These are phyloP conservation scores for Mycogone perniciosa DNA, from an alignment of 2,329 filamentous ascomycete genomes.

Conservation along the genomic window DNA sequence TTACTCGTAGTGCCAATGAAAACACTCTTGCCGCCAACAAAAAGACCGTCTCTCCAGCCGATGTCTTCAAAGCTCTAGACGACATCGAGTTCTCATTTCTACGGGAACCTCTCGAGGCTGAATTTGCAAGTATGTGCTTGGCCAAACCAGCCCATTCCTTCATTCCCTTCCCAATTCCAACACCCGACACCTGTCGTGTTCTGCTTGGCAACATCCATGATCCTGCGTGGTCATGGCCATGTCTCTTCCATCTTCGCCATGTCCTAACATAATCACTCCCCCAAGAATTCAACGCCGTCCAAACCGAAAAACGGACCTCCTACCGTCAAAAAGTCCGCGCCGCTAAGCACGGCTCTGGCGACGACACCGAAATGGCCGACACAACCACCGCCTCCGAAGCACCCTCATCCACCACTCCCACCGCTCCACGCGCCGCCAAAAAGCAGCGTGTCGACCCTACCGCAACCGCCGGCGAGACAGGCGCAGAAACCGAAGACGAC, in stretches of 20 bases:
- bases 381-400: constrained; percentile 26
- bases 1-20: constrained; percentile 58
- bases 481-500: constrained; percentile 22
- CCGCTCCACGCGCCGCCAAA: constrained; percentile 26
- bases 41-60: constrained; percentile 70
- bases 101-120: constrained; percentile 60
- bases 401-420: background rate
- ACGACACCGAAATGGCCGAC: constrained; percentile 34
- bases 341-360: constrained; percentile 42
- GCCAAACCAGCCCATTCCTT: background rate
- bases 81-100: constrained; percentile 72
- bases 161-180: background rate
- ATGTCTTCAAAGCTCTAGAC: constrained; percentile 72
- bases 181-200: background rate
- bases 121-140: constrained; percentile 61
- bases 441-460: constrained; percentile 42
- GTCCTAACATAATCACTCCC: background rate
- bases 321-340: constrained; percentile 65
- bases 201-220: background rate
- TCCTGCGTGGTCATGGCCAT: background rate
- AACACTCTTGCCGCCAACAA: constrained; percentile 60
- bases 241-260: background rate
- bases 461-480: constrained; percentile 26
- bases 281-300: constrained; percentile 64
- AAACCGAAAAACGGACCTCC: constrained; percentile 67